phyloP scores from a whole-genome alignment of 768 basidiomycete genomes.

The Boletus pseudopeckii region DNA sequence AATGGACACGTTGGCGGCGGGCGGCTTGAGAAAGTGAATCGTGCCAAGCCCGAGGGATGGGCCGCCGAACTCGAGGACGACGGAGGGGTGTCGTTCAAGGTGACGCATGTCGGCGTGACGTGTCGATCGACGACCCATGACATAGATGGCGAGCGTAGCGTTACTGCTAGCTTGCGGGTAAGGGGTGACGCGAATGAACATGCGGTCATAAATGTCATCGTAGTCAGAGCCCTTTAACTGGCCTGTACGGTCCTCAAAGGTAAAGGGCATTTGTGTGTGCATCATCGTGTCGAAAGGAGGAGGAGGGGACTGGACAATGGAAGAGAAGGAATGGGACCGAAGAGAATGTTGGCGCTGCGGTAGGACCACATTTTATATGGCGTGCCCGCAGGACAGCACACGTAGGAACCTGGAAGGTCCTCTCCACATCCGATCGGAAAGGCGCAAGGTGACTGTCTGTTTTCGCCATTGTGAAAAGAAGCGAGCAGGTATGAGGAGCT shows the following conservation, averaged over 20 bases:
- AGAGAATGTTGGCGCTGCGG: neutral
- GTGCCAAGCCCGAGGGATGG: slow-evolving; percentile 57
- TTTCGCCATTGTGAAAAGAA: slow-evolving; percentile 26
- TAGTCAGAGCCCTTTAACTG: slow-evolving; percentile 55
- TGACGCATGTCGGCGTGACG: slow-evolving; percentile 55
- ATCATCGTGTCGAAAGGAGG: slow-evolving; percentile 22
- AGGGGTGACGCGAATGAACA: slow-evolving; percentile 61
- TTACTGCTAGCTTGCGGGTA: slow-evolving; percentile 37
- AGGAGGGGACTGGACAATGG: slow-evolving; percentile 1
- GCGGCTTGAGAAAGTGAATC: slow-evolving; percentile 48
- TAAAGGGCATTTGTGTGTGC: slow-evolving; percentile 43
- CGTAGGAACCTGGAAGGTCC: slow-evolving; percentile 17
- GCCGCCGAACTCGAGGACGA: slow-evolving; percentile 55
- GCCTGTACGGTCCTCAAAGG: slow-evolving; percentile 68
- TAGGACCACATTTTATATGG: slow-evolving; percentile 17
- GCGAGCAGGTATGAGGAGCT: slow-evolving; percentile 21
- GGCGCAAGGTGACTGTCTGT: slow-evolving; percentile 23
- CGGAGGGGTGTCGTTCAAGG: slow-evolving; percentile 48
- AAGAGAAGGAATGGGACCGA: neutral
- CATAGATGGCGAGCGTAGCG: slow-evolving; percentile 53
- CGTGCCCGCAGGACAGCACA: slow-evolving; percentile 19
- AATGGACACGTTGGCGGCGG: slow-evolving; percentile 38
- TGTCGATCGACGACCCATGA: slow-evolving; percentile 63
- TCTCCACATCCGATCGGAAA: slow-evolving; percentile 19
- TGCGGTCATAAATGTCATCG: slow-evolving; percentile 75